Base-by-base conservation (phyloP, 805 yeast species). In the Hanseniaspora valbyensis region DNA sequence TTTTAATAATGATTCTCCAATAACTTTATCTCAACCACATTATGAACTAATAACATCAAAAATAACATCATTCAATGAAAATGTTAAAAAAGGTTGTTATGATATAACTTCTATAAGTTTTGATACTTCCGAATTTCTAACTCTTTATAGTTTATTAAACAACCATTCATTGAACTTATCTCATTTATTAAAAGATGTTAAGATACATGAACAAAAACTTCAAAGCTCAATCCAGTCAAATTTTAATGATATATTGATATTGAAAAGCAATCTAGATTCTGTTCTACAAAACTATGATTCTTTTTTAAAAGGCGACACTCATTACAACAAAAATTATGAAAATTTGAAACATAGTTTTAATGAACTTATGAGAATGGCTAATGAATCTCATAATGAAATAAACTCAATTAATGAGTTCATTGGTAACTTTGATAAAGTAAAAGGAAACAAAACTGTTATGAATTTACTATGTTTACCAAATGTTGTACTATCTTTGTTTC, bases 191-290 rank as follows among this genome's bases (percentile, higher is more conserved):
- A 25, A 25, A 6, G n/a, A 24, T 12, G 26, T 39, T 9, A 39
- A 24, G 25, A 5, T 39, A 4, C 22, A 39, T 18, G 42, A 39
- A 25, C 5, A 39, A 26, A 39, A 24, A 7, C 14, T 39, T 4
- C 42, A 39, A 18, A 39, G n/a, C 14, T 18, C n/a, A n/a, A 39
- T 38, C 4, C 33, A 46, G 12, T 21, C 34, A 4, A 46, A 46
- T 30, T 38, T 46, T 28, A 46, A 46, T 46, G 38, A 46, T 22
- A 38, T 46, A 10, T 29, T 46, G 22, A 24, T 39, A 2, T 30
- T 46, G n/a, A 46, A 46, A 24, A 46, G 39, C 4, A 46, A 46
- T 18, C 29, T 46, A 14, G 42, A 46, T 13, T 46, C 50, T 9
- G 32, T 46, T 19, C 21, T 46, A 2, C 38, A 46, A 25, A 30